These are phyloP conservation scores for Aspergillus udagawae DNA, from an alignment of 2,329 filamentous ascomycete genomes.

Conservation along the genomic window DNA sequence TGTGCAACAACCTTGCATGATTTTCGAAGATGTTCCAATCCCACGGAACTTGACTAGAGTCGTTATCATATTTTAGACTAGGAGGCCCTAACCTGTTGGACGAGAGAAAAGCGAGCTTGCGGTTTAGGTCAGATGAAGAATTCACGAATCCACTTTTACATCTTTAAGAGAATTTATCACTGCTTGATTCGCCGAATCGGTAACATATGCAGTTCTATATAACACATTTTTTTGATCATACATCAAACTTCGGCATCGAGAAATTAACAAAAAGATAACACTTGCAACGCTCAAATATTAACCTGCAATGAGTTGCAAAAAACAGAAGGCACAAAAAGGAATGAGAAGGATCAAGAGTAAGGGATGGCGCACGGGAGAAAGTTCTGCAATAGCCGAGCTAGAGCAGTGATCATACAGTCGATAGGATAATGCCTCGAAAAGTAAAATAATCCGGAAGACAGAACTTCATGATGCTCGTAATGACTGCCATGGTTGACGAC, in stretches of 20 bases:
- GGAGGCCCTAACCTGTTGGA: slow-evolving; percentile 5
- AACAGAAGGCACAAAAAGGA: slow-evolving; percentile 6
- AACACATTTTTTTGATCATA: slow-evolving; percentile 11
- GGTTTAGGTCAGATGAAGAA: slow-evolving; percentile 23
- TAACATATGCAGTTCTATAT: slow-evolving; percentile 15
- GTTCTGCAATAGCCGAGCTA: neutral
- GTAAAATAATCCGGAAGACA: neutral
- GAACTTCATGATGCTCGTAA: neutral
- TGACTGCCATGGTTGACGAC: neutral
- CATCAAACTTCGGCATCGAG: slow-evolving; percentile 11
- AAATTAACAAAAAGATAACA: slow-evolving; percentile 17
- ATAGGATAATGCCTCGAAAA: neutral
- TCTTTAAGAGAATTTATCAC: neutral
- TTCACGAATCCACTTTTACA: slow-evolving; percentile 4
- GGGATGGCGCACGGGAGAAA: neutral
- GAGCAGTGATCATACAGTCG: neutral
- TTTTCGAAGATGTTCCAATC: neutral
- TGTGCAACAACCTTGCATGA: neutral
- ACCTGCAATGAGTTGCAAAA: slow-evolving; percentile 7
- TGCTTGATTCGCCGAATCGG: slow-evolving; percentile 3
- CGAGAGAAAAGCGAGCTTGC: slow-evolving; percentile 15
- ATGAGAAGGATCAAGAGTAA: slow-evolving; percentile 4
- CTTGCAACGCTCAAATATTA: slow-evolving; percentile 15
- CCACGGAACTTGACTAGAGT: neutral
- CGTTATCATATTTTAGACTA: slow-evolving; percentile 6